Evolutionary conservation across 345 rosid genomes (phyloP).

Genomic region (Eucalyptus tenuipes): DNA sequence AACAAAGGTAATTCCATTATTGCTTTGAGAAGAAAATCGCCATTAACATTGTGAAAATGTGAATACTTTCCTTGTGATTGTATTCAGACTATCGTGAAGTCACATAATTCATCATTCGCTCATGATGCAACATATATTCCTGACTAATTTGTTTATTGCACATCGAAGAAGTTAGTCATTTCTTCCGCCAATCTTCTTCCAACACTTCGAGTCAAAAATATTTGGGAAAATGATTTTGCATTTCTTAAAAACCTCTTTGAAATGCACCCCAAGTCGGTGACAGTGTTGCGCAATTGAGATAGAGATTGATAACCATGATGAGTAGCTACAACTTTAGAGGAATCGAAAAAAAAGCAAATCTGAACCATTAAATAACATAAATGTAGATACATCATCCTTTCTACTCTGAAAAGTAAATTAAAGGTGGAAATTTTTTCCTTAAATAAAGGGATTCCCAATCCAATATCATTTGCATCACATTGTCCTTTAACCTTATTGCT

Average conservation of each 20-base stretch:
- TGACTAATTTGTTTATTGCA: too few species aligned
- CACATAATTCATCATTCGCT: accelerated
- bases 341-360: background rate
- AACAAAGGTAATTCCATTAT: too few species aligned
- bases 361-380: background rate
- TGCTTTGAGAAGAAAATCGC: too few species aligned
- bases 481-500: background rate
- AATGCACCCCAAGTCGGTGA: background rate
- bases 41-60: too few species aligned
- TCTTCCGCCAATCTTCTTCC: accelerated
- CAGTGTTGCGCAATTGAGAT: accelerated
- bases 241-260: background rate
- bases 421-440: background rate
- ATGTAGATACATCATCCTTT: background rate
- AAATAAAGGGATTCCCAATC: background rate
- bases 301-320: background rate
- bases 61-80: too few species aligned
- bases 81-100: accelerated
- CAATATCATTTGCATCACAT: background rate
- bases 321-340: background rate
- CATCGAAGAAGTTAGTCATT: accelerated
- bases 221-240: background rate
- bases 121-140: too few species aligned
- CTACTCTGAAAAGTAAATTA: background rate
- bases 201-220: background rate